A percentile compares a stretch with the other conserved stretches of the same genome.
Conservation (phyloP, 306 rosid species). For the Gynostemma pentaphyllum region DNA sequence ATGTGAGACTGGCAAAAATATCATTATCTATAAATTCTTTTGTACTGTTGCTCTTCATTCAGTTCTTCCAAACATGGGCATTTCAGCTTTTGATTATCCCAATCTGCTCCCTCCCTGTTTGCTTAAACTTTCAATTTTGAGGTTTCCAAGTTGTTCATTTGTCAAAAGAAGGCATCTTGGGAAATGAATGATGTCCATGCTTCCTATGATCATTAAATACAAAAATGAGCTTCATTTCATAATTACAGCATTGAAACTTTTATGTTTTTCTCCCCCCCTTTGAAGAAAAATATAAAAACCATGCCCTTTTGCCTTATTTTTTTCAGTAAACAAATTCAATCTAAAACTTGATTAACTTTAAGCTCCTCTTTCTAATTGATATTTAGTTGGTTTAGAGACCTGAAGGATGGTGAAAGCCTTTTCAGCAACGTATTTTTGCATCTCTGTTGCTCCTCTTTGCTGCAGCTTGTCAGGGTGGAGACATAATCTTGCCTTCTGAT, state of each 20-base stretch:
- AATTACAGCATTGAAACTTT: neutral
- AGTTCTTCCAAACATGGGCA: neutral
- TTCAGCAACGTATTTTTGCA: conserved; percentile 59
- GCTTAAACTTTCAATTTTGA: neutral
- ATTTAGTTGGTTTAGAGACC: conserved; percentile 22
- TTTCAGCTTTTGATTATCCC: neutral
- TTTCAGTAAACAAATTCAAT: neutral
- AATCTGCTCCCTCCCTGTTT: neutral
- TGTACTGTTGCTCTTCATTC: neutral
- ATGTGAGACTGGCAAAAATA: neutral
- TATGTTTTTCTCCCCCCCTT: neutral
- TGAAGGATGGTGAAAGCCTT: conserved; percentile 73
- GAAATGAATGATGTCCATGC: conserved; percentile 81
- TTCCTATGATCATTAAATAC: conserved; percentile 35
- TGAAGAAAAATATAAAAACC: neutral
- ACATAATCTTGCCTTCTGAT: conserved; percentile 83
- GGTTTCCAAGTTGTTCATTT: conserved; percentile 5
- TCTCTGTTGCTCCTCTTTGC: conserved; percentile 68
- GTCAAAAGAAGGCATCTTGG: conserved; percentile 42
- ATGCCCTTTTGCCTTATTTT: neutral
- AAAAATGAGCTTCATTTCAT: neutral
- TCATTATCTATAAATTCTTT: neutral
- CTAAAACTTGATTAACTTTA: neutral
- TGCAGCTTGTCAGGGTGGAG: conserved; percentile 90
- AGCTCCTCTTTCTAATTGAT: neutral